These are phyloP conservation scores for Acer saccharum DNA, from an alignment of 345 rosid species.

Conservation along the genomic window DNA sequence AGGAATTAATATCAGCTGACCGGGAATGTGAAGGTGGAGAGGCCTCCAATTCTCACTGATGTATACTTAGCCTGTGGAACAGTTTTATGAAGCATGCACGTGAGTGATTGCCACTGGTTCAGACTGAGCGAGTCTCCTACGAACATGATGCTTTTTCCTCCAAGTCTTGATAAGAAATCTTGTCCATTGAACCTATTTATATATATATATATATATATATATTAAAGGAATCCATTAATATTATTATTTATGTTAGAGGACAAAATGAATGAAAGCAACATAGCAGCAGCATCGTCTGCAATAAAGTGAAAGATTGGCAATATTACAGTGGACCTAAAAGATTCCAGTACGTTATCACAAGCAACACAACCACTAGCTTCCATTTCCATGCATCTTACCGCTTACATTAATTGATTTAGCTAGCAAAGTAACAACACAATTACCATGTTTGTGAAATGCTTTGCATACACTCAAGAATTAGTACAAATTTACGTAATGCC, in stretches of 20 bases:
- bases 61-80: slow-evolving; percentile 39
- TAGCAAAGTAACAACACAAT: too few species aligned
- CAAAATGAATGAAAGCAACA: slow-evolving; percentile 1
- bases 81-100: slow-evolving; percentile 75
- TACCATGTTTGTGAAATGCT: too few species aligned
- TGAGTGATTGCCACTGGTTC: slow-evolving; percentile 90
- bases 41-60: slow-evolving; percentile 37
- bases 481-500: not conserved
- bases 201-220: too few species aligned
- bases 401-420: not conserved
- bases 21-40: slow-evolving; percentile 60
- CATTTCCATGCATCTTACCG: too few species aligned
- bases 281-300: not conserved
- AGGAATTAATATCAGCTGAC: slow-evolving; percentile 26
- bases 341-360: not conserved
- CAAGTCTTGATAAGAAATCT: slow-evolving; percentile 45
- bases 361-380: too few species aligned
- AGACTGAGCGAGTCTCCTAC: slow-evolving; percentile 85
- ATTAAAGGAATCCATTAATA: not conserved
- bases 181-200: slow-evolving; percentile 54
- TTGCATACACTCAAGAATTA: not conserved
- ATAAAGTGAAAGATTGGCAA: too few species aligned
- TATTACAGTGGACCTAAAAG: not conserved
- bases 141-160: slow-evolving; percentile 71
- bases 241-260: not conserved